Evolutionary conservation across 2,329 filamentous ascomycete species (phyloP).

Genomic region (Xylariaceae sp.): DNA sequence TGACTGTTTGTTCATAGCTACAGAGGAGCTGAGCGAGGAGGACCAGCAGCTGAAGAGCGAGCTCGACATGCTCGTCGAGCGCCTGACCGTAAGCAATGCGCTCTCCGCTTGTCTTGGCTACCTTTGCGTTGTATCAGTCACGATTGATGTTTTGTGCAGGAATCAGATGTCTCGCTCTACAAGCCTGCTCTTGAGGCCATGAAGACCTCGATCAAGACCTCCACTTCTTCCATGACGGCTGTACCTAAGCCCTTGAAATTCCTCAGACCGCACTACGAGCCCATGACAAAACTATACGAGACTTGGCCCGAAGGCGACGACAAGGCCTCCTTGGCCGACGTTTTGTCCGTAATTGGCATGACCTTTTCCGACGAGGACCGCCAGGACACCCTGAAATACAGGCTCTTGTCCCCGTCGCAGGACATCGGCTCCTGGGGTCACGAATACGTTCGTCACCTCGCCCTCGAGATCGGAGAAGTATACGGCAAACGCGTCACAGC

Average conservation of each 20-base stretch:
- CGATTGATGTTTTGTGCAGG: slow-evolving; percentile 47
- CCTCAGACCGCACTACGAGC: slow-evolving; percentile 91
- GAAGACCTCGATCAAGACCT: slow-evolving; percentile 98
- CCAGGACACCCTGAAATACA: slow-evolving; percentile 93
- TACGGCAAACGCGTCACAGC: slow-evolving; percentile 83
- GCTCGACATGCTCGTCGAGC: slow-evolving; percentile 95
- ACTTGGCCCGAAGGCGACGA: slow-evolving; percentile 80
- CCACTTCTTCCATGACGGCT: slow-evolving; percentile 98
- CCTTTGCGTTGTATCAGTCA: background rate
- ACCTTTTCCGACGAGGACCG: slow-evolving; percentile 96
- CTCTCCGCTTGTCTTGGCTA: background rate
- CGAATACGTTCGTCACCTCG: slow-evolving; percentile 94
- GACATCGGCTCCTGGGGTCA: slow-evolving; percentile 98
- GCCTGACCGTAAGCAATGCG: slow-evolving; percentile 66
- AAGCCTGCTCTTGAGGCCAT: slow-evolving; percentile 91
- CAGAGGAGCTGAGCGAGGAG: slow-evolving; percentile 94
- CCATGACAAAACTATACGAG: slow-evolving; percentile 81
- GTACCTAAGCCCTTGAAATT: slow-evolving; percentile 99
- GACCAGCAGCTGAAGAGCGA: slow-evolving; percentile 98
- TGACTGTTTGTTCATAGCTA: slow-evolving; percentile 37
- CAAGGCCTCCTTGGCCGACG: slow-evolving; percentile 89
- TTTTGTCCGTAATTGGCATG: slow-evolving; percentile 96
- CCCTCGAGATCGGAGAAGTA: slow-evolving; percentile 92
- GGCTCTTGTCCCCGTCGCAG: slow-evolving; percentile 80
- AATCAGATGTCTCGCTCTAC: slow-evolving; percentile 82